Evolutionary conservation across 1,284 basidiomycete species (phyloP).

Genomic region (Papiliotrema flavescens): DNA sequence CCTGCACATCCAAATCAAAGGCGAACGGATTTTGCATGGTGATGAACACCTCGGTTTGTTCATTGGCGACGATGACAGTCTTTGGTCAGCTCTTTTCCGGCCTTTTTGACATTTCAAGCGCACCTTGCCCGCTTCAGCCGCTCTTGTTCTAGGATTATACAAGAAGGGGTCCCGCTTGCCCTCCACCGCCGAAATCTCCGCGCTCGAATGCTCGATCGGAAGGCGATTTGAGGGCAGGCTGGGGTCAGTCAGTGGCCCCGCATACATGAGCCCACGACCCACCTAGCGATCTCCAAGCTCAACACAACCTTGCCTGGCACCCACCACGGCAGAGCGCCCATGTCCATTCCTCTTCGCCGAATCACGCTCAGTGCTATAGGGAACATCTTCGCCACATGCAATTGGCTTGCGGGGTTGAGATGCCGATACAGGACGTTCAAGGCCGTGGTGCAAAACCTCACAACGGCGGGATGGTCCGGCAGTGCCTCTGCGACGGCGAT

Average conservation of each 20-base stretch:
- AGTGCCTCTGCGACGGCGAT: slow-evolving; percentile 84
- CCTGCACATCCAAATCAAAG: slow-evolving; percentile 82
- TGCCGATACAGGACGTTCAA: slow-evolving; percentile 65
- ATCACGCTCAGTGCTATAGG: slow-evolving; percentile 65
- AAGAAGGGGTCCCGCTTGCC: slow-evolving; percentile 69
- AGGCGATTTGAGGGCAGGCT: slow-evolving; percentile 69
- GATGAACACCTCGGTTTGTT: slow-evolving; percentile 73
- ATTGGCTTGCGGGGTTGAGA: slow-evolving; percentile 68
- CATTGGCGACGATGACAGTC: slow-evolving; percentile 73
- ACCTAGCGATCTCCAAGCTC: slow-evolving; percentile 74
- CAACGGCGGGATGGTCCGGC: slow-evolving; percentile 51
- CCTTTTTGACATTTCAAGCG: slow-evolving; percentile 17
- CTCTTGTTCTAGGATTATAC: slow-evolving; percentile 70
- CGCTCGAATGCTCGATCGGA: slow-evolving; percentile 63
- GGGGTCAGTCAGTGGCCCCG: background rate
- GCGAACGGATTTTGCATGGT: slow-evolving; percentile 86
- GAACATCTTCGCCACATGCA: slow-evolving; percentile 68
- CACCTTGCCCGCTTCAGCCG: slow-evolving; percentile 60
- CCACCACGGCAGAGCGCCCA: slow-evolving; percentile 73
- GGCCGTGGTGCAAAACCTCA: slow-evolving; percentile 57
- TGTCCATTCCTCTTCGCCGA: slow-evolving; percentile 66
- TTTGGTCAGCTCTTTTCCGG: slow-evolving; percentile 44
- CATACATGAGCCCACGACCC: slow-evolving; percentile 38
- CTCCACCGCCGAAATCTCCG: slow-evolving; percentile 23
- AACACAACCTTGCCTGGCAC: slow-evolving; percentile 67